Percentiles rank a stretch among this genome's conserved stretches.
Conservation (phyloP, 1,139 yeast species). For the Saccharomyces hybrid region DNA sequence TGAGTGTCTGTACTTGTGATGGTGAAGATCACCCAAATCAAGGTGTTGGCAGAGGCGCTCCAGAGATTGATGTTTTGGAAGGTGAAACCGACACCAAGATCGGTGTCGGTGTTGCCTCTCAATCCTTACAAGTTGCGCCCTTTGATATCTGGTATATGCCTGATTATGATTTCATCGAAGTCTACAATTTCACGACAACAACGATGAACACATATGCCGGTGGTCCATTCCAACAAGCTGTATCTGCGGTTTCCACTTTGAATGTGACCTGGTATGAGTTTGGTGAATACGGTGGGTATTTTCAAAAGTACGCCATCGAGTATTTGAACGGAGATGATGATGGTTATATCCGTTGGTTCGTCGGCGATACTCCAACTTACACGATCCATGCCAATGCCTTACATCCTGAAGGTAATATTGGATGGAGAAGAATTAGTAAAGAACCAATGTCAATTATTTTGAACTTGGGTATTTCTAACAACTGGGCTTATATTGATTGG, state of each 20-base stretch:
- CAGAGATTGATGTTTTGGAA: conserved; percentile 79
- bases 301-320: conserved; percentile 73
- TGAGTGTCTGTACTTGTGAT: conserved; percentile 60
- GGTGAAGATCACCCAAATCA: conserved; percentile 72
- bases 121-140: conserved; percentile 77
- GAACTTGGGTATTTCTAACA: too few species aligned
- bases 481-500: too few species aligned
- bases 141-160: conserved; percentile 81
- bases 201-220: conserved; percentile 72
- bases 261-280: conserved; percentile 69
- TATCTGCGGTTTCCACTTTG: conserved; percentile 63
- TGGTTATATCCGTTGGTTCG: conserved; percentile 80
- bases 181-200: conserved; percentile 54
- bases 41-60: conserved; percentile 80
- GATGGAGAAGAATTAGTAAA: conserved; percentile 61
- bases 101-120: conserved; percentile 63
- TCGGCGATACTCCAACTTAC: conserved; percentile 59
- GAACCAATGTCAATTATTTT: conserved; percentile 79
- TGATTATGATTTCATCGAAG: conserved; percentile 61
- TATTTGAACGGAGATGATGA: conserved; percentile 52
- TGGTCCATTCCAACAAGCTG: conserved; percentile 79
- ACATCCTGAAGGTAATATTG: conserved; percentile 77
- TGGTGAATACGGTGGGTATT: conserved; percentile 40
- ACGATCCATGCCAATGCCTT: conserved; percentile 55
- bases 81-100: conserved; percentile 50